Percentiles rank a stretch among this genome's conserved stretches.
Evolutionary conservation across 2,329 filamentous ascomycete genomes (phyloP).

Genomic region (Dactylellina leptospora): DNA sequence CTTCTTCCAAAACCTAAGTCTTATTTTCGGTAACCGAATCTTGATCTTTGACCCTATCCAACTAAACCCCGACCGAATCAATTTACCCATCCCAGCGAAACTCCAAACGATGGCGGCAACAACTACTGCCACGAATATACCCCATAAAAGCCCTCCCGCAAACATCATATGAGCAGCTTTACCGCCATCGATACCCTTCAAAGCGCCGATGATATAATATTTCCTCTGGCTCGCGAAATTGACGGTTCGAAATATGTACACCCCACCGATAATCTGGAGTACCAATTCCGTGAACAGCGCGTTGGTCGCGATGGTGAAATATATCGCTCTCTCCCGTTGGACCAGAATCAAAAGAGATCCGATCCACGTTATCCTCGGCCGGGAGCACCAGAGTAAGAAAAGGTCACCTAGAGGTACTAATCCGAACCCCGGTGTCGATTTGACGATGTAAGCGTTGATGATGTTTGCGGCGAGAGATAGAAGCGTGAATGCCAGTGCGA

Average conservation of each 20-base stretch:
- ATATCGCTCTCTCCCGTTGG: not conserved
- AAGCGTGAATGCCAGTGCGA: not conserved
- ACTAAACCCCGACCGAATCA: too few species aligned
- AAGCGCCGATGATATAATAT: not conserved
- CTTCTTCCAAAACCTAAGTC: too few species aligned
- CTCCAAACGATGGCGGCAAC: not conserved
- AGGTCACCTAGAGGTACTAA: not conserved
- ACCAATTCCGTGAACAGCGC: slow-evolving; percentile 2
- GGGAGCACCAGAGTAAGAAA: not conserved
- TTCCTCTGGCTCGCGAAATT: not conserved
- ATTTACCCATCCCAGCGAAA: not conserved
- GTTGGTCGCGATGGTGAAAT: not conserved
- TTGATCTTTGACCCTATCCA: too few species aligned
- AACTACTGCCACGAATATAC: not conserved
- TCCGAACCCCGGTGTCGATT: not conserved
- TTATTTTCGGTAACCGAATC: too few species aligned
- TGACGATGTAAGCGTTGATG: slow-evolving; percentile 1
- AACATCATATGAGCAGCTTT: not conserved
- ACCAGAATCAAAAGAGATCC: not conserved
- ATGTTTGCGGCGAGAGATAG: not conserved
- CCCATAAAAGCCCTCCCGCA: not conserved
- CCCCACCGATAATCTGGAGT: not conserved
- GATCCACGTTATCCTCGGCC: slow-evolving; percentile 3
- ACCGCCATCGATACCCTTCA: not conserved
- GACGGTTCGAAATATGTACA: not conserved